Conservation (phyloP, 805 yeast species). For the Ogataea thermomethanolica region DNA sequence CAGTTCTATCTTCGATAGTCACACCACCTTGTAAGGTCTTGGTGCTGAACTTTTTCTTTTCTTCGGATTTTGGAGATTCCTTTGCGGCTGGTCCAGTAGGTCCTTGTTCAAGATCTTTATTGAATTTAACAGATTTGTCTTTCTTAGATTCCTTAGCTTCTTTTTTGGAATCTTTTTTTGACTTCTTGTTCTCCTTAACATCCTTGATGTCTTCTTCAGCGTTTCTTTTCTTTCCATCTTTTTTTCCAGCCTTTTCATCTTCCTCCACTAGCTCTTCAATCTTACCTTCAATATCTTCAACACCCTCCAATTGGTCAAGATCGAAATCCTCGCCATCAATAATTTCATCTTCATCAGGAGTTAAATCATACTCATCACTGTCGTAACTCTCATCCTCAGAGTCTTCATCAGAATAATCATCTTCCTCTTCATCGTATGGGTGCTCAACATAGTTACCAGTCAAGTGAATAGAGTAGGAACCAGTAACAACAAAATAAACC, state of each 20-base stretch:
- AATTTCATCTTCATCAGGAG: slow-evolving; percentile 75
- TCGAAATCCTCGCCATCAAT: slow-evolving; percentile 48
- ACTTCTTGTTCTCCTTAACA: slow-evolving; percentile 23
- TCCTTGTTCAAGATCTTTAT: slow-evolving; percentile 90
- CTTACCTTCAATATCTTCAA: slow-evolving; percentile 66
- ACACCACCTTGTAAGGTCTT: slow-evolving; percentile 92
- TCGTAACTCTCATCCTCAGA: slow-evolving; percentile 44
- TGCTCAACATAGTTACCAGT: slow-evolving; percentile 96
- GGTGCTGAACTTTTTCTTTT: slow-evolving; percentile 55
- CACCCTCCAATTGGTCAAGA: slow-evolving; percentile 62
- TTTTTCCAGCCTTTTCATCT: slow-evolving; percentile 33
- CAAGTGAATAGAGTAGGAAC: slow-evolving; percentile 89
- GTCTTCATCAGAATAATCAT: slow-evolving; percentile 46
- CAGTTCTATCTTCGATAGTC: slow-evolving; percentile 84
- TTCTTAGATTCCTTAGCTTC: slow-evolving; percentile 34
- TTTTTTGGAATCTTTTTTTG: slow-evolving; percentile 14
- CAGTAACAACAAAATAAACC: slow-evolving; percentile 90
- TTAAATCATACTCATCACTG: slow-evolving; percentile 59
- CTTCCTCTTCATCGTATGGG: slow-evolving; percentile 75
- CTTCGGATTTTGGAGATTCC: slow-evolving; percentile 28
- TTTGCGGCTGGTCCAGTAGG: slow-evolving; percentile 54
- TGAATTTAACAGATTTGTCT: slow-evolving; percentile 80
- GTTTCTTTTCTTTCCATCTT: slow-evolving; percentile 26
- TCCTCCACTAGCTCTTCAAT: slow-evolving; percentile 71
- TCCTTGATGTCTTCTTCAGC: slow-evolving; percentile 33